Conservation (phyloP, 1,139 yeast genomes). For the Pichia sp. region DNA sequence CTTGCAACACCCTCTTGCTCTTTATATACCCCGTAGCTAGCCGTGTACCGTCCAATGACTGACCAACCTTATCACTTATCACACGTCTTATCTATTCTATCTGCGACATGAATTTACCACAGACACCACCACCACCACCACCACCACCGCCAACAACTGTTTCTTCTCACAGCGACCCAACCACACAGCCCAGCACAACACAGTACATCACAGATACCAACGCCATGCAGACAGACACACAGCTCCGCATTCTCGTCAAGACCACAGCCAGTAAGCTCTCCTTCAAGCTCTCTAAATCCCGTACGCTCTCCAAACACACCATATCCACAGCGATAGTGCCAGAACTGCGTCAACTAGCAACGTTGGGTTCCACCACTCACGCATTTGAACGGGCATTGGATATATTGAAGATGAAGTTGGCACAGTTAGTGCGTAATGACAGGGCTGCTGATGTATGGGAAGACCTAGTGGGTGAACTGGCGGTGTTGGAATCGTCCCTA, state of each 20-base stretch:
- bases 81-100: no score
- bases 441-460: slow-evolving; percentile 16
- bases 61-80: no score
- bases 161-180: no score
- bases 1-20: no score
- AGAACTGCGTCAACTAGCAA: slow-evolving; percentile 4
- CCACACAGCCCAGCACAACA: no score
- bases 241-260: slow-evolving; percentile 6
- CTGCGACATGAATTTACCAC: no score
- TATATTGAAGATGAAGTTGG: slow-evolving; percentile 8
- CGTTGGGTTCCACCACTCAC: slow-evolving; percentile 6
- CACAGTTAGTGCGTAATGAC: slow-evolving; percentile 13
- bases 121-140: no score
- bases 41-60: no score
- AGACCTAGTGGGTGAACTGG: slow-evolving; percentile 15
- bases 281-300: slow-evolving; percentile 9
- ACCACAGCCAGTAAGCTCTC: slow-evolving; percentile 11
- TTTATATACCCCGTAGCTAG: no score
- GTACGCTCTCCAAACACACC: slow-evolving; percentile 9
- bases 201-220: no score
- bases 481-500: slow-evolving; percentile 10
- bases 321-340: slow-evolving; percentile 8
- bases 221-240: slow-evolving; percentile 3
- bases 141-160: no score
- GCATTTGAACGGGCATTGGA: slow-evolving; percentile 14